Conservation (phyloP, 768 basidiomycete species). For the Multifurca ochricompacta region DNA sequence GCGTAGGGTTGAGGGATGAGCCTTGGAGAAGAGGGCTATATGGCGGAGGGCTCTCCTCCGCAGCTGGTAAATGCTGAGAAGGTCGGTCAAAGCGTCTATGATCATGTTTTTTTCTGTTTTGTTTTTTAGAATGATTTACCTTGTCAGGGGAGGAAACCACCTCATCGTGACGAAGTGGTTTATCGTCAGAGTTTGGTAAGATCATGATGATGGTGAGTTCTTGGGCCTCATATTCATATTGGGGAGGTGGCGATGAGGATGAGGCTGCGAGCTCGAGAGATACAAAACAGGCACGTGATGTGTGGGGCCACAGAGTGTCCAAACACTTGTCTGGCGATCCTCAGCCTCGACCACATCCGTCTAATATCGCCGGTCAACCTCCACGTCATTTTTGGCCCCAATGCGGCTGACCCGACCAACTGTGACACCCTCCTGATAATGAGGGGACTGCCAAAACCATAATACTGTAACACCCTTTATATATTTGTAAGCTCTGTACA, state of each 20-base stretch:
- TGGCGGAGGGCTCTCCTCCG: slow-evolving; percentile 13
- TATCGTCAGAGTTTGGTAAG: neutral
- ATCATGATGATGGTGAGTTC: slow-evolving; percentile 1
- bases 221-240: no score
- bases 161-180: neutral
- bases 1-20: neutral
- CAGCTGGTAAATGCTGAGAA: neutral
- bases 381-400: neutral
- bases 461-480: no score
- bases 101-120: no score
- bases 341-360: neutral
- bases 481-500: no score
- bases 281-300: no score
- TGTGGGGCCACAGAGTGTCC: no score
- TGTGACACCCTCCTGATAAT: no score
- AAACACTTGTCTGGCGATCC: neutral
- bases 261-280: neutral
- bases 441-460: no score
- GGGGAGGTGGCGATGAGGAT: no score
- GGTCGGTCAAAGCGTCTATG: neutral
- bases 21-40: neutral
- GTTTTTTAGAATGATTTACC: neutral
- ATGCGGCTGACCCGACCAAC: no score
- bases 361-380: neutral
- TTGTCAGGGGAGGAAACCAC: neutral